Base-by-base conservation (phyloP, 257 asterid genomes). In the Rauvolfia tetraphylla region DNA sequence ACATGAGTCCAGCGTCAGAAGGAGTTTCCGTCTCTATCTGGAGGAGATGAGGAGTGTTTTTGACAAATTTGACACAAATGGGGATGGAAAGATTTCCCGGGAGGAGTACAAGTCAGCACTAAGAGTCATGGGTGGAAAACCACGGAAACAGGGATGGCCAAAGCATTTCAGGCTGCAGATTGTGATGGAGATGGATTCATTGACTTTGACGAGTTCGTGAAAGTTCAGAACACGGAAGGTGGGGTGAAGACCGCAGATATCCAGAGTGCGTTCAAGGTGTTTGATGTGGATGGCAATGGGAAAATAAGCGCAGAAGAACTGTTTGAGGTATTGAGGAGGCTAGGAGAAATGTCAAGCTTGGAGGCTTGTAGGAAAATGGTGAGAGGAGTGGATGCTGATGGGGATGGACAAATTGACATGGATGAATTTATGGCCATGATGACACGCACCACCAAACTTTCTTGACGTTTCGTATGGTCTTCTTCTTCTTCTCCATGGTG, bases 161-260 rank as follows among this genome's bases (percentile, higher is more conserved):
- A 79, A 71, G 75, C 81, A 22, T 84, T 86, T 31, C 57, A 41
- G 77, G 92, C 68, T 57, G 83, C 76, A n/a, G 92, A 88, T 36
- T 4, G 58, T 1, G 78, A 88, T 74, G 83, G 85, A 12, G 92
- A 86, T 54, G 92, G 92, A 23, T 83, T 65, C 80, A 86, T 88
- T 5, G 87, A 86, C 70, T 79, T 86, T 5, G 83, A 84, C 3
- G 90, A 86, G 83, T 86, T 88, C 80, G 41, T 57, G 23, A 74
- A 75, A 25, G 78, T 80, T 44, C 76, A 79, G 4, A 41, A 33
- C 9, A 76, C 66, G 31, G 89, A 82, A 54, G 81, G 85, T 11
- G 87, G 86, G 2, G 85, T 68, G 53, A 78, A 59, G 73, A 76
- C 63, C 1, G 63, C 76, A 10, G 90, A 84, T 3, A 79, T 86